Conservation (phyloP, 257 asterid genomes). For the Linderniella brevidens region DNA sequence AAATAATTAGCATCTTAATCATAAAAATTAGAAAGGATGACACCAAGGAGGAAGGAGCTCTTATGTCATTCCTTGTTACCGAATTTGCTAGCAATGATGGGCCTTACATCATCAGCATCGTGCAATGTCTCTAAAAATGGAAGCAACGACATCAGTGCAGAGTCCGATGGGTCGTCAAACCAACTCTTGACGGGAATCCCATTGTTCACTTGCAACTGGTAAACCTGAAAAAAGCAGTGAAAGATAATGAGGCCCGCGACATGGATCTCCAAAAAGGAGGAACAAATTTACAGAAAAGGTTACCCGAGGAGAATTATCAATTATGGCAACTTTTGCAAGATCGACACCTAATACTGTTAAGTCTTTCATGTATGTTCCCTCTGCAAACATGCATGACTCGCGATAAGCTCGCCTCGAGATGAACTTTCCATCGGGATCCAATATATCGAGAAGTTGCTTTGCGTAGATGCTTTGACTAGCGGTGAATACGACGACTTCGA, state of each 20-base stretch:
- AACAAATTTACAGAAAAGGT: slow-evolving; percentile 7
- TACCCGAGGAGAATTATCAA: slow-evolving; percentile 95
- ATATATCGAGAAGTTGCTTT: slow-evolving; percentile 57
- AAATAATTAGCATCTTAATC: no score
- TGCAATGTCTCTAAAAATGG: slow-evolving; percentile 89
- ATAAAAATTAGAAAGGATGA: no score
- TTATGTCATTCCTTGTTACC: slow-evolving; percentile 99
- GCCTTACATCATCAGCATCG: slow-evolving; percentile 85
- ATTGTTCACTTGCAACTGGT: slow-evolving; percentile 85
- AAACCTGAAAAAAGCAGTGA: slow-evolving; percentile 46
- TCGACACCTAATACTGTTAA: slow-evolving; percentile 78
- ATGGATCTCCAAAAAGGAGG: no score
- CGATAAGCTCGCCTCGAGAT: slow-evolving; percentile 84
- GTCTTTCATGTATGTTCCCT: slow-evolving; percentile 74
- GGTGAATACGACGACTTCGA: slow-evolving; percentile 76
- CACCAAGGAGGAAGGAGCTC: no score
- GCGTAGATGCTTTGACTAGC: slow-evolving; percentile 98
- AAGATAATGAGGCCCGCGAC: neutral
- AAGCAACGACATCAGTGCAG: slow-evolving; percentile 60
- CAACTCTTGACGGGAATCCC: slow-evolving; percentile 98
- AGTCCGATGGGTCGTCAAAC: slow-evolving; percentile 86
- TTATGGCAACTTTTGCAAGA: slow-evolving; percentile 76
- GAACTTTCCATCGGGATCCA: slow-evolving; percentile 78
- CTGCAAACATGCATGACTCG: slow-evolving; percentile 73
- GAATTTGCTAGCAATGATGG: slow-evolving; percentile 80